Conservation (phyloP, 1,139 yeast species). For the Yamadazyma blattariae region DNA sequence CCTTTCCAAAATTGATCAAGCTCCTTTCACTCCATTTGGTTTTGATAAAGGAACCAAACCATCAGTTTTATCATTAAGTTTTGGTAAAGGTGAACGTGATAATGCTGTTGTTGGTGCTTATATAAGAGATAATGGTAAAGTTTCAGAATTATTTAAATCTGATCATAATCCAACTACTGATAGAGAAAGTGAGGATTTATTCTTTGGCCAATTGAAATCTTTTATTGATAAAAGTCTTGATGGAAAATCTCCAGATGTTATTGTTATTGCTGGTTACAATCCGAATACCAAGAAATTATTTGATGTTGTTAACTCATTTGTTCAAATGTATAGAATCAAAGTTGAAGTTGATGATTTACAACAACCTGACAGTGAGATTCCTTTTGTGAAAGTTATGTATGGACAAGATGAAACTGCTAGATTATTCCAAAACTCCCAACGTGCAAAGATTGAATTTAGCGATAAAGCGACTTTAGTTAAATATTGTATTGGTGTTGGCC, state of each 20-base stretch:
- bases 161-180: conserved; percentile 70
- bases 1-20: conserved; percentile 77
- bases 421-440: conserved; percentile 74
- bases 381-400: conserved; percentile 62
- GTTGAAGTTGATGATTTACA: conserved; percentile 51
- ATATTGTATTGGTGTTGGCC: conserved; percentile 85
- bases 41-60: conserved; percentile 81
- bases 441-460: conserved; percentile 80
- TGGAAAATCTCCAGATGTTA: conserved; percentile 69
- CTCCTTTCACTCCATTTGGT: conserved; percentile 83
- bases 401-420: conserved; percentile 94
- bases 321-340: conserved; percentile 53
- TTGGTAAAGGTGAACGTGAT: conserved; percentile 81
- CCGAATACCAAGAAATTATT: conserved; percentile 65
- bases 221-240: conserved; percentile 39
- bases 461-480: conserved; percentile 81
- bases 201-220: conserved; percentile 50
- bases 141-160: conserved; percentile 74
- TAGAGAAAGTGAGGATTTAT: conserved; percentile 48
- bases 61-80: conserved; percentile 74
- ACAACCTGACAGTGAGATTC: conserved; percentile 30
- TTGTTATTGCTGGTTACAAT: conserved; percentile 86
- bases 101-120: conserved; percentile 87
- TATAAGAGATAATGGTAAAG: conserved; percentile 77
- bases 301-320: conserved; percentile 56